Conservation (phyloP, 139 green algal species). For the Asterochloris erici region DNA sequence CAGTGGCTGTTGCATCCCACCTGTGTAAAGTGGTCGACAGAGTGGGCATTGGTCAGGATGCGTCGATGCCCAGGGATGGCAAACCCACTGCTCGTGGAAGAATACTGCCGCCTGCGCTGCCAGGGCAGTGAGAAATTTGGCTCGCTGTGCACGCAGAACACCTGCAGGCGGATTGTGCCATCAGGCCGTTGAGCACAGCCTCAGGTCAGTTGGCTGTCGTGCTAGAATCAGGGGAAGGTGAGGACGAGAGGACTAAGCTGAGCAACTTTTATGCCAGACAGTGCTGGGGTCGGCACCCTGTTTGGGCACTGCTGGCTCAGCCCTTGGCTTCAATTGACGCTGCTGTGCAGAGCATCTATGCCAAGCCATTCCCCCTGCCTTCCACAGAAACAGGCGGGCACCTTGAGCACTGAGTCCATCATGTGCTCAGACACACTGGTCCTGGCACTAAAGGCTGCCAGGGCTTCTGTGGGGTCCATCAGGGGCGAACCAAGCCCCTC, state of each 20-base stretch:
- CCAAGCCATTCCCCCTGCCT: too few species aligned
- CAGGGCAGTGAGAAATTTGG: constrained; percentile 95
- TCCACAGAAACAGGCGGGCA: background rate
- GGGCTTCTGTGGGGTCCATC: too few species aligned
- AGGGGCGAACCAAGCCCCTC: background rate
- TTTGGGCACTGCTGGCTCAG: too few species aligned
- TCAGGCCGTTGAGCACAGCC: background rate
- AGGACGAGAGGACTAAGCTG: too few species aligned
- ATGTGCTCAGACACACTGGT: constrained; percentile 14
- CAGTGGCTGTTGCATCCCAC: constrained; percentile 19
- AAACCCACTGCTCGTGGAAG: constrained; percentile 77
- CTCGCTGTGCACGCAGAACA: constrained; percentile 69
- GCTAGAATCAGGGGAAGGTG: too few species aligned
- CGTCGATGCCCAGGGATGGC: constrained; percentile 59
- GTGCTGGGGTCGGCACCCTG: too few species aligned
- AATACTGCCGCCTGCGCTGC: constrained; percentile 92
- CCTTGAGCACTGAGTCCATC: constrained; percentile 72
- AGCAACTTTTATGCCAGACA: too few species aligned
- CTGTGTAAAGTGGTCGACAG: constrained; percentile 94
- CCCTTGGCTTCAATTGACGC: too few species aligned
- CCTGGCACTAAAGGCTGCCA: background rate
- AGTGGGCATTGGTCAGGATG: constrained; percentile 97
- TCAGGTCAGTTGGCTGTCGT: too few species aligned
- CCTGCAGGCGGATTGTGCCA: constrained; percentile 9
- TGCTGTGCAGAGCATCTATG: too few species aligned